Evolutionary conservation across 441 rosid genomes (phyloP).

Genomic region (Jatropha podagrica): DNA sequence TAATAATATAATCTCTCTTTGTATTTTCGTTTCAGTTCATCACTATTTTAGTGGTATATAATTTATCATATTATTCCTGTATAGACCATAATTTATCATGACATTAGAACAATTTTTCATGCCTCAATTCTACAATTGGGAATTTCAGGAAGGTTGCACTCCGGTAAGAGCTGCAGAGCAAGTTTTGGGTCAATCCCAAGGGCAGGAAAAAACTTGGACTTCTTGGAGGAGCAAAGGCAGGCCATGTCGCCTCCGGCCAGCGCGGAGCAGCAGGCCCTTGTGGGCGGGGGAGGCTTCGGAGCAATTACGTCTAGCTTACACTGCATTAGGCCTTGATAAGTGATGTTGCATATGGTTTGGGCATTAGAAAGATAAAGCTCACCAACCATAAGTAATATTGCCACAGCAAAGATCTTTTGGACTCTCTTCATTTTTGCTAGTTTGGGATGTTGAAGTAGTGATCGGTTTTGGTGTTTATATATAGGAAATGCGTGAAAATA

Average conservation of each 20-base stretch:
- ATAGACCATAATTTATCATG: too few species aligned
- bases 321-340: slow-evolving; percentile 31
- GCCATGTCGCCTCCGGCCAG: slow-evolving; percentile 34
- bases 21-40: too few species aligned
- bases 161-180: slow-evolving; percentile 44
- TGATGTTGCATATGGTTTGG: slow-evolving; percentile 49
- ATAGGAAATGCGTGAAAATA: not conserved
- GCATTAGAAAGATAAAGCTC: slow-evolving; percentile 19
- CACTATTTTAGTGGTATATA: too few species aligned
- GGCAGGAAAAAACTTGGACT: slow-evolving; percentile 39
- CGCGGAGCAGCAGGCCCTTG: slow-evolving; percentile 36
- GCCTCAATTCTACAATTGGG: slow-evolving; percentile 28
- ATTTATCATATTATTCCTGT: too few species aligned
- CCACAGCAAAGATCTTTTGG: slow-evolving; percentile 4
- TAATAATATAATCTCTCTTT: too few species aligned
- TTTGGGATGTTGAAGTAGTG: not conserved
- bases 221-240: slow-evolving; percentile 48
- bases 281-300: slow-evolving; percentile 41
- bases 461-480: not conserved
- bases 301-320: slow-evolving; percentile 48
- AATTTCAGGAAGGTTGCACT: slow-evolving; percentile 43
- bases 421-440: slow-evolving; percentile 3
- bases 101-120: too few species aligned
- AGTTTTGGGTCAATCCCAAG: slow-evolving; percentile 49
- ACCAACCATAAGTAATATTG: slow-evolving; percentile 12